Evolutionary conservation across 306 rosid genomes (phyloP), one percentile per base, ranked within the genome.

Genomic region (Glycine soja): DNA sequence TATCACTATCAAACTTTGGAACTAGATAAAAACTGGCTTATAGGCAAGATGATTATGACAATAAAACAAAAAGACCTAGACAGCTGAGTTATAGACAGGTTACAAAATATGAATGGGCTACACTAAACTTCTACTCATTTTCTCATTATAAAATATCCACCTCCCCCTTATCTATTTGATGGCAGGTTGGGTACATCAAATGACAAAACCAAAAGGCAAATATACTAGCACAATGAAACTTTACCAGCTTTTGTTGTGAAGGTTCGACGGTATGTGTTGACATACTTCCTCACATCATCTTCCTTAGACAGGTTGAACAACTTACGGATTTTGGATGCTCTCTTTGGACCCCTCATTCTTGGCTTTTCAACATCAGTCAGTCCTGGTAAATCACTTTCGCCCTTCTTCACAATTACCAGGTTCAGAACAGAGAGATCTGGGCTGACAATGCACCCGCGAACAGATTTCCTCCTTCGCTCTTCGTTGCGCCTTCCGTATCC

Each of bases 401-500:
- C 85, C 81, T 82, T 82, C 73, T 82, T 82, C 57, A 82, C 82
- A 70, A 82, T 82, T 4, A 76, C 85, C 81, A 82, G 70, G 78
- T 82, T 82, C 78, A 76, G 59, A 58, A 82, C 86, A 70, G 86
- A 83, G 19, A 83, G 86, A 18, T 83, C 82, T 32, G 79, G 86
- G 75, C 86, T 83, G 70, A 83, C 86, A 83, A 83, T 83, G 75
- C 86, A 83, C 61, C 82, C 86, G 43, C 82, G 86, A 4, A 83
- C 86, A 71, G 86, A 83, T 80, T 83, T 83, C 19, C 82, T 83
- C 79, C 86, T 77, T 0, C 86, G 82, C 66, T 83, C 86, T 24
- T 82, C 86, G 15, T 77, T 83, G 10, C 86, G 86, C 78, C 82
- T 83, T 70, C 86, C 86, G 62, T 82, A 82, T n/a, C 86, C 86